A percentile compares a stretch with the other conserved stretches of the same genome.
Conservation (phyloP, 257 asterid genomes). For the Lantana camara region DNA sequence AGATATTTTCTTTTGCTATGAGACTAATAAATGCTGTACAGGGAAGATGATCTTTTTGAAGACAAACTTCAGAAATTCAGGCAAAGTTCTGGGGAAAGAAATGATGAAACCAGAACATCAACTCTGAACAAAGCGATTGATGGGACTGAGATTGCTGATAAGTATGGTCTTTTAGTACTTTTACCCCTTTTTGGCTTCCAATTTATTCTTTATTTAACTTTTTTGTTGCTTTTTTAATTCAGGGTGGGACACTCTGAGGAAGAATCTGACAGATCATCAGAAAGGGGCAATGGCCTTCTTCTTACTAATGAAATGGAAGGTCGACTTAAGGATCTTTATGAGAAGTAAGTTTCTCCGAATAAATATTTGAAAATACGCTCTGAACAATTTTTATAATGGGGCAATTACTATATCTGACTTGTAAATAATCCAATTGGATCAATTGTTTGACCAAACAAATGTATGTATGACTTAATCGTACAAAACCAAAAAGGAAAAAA, state of each 20-base stretch:
- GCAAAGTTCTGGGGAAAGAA: slow-evolving; percentile 37
- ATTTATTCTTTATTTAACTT: slow-evolving; percentile 10
- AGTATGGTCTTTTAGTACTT: slow-evolving; percentile 39
- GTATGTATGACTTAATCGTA: too few relatives aligned
- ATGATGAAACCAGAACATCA: slow-evolving; percentile 39
- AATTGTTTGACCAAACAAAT: too few relatives aligned
- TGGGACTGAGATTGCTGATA: slow-evolving; percentile 38
- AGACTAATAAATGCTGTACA: slow-evolving; percentile 32
- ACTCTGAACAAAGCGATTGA: slow-evolving; percentile 27
- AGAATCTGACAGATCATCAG: slow-evolving; percentile 38
- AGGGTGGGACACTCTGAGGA: slow-evolving; percentile 49
- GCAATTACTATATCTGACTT: slow-evolving; percentile 9
- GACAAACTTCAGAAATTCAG: slow-evolving; percentile 32
- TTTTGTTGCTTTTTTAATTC: slow-evolving; percentile 34
- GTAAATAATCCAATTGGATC: too few relatives aligned
- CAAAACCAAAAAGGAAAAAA: too few relatives aligned
- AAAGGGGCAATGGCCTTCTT: slow-evolving; percentile 41
- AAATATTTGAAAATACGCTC: not conserved
- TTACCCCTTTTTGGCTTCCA: slow-evolving; percentile 17
- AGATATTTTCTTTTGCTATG: slow-evolving; percentile 19
- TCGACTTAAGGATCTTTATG: slow-evolving; percentile 63
- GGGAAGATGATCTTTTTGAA: slow-evolving; percentile 37
- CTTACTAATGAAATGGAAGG: slow-evolving; percentile 48
- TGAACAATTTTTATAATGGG: slow-evolving; percentile 10
- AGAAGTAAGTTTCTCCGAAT: slow-evolving; percentile 54